Conservation (phyloP, 208 protist genomes). For the Giardia duodenalis region DNA sequence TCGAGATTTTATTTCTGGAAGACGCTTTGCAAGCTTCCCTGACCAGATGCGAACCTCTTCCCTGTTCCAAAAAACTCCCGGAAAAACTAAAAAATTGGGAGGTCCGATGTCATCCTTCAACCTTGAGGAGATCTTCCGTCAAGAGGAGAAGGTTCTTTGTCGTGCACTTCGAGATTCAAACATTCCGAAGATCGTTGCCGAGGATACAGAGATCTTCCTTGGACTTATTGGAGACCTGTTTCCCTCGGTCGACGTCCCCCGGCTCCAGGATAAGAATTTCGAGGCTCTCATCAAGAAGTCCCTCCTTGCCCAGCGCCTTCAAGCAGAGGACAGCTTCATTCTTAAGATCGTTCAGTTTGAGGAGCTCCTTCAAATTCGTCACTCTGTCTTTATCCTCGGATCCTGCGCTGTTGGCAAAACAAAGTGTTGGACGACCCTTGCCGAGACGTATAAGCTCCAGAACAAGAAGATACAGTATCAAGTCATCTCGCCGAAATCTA, state of each 20-base stretch:
- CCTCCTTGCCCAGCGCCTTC: slow-evolving; percentile 35
- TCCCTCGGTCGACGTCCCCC: slow-evolving; percentile 46
- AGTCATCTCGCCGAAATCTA: slow-evolving; percentile 88
- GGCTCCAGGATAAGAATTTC: slow-evolving; percentile 50
- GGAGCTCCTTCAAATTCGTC: slow-evolving; percentile 85
- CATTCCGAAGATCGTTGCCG: slow-evolving; percentile 57
- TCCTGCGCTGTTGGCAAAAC: slow-evolving; percentile 80
- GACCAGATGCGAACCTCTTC: too few relatives aligned
- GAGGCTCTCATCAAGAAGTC: slow-evolving; percentile 44
- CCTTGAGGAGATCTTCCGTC: neutral
- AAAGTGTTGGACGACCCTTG: slow-evolving; percentile 76
- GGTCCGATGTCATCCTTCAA: neutral
- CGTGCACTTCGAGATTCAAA: slow-evolving; percentile 37
- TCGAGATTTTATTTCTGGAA: too few relatives aligned
- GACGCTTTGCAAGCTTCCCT: too few relatives aligned
- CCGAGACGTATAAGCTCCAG: slow-evolving; percentile 62
- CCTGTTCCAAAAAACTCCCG: too few relatives aligned
- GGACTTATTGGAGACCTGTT: slow-evolving; percentile 58
- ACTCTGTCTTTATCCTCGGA: slow-evolving; percentile 91
- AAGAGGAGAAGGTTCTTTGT: slow-evolving; percentile 30
- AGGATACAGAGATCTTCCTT: slow-evolving; percentile 54
- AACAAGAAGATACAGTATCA: slow-evolving; percentile 60
- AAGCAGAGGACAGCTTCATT: slow-evolving; percentile 85
- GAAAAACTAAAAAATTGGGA: too few relatives aligned
- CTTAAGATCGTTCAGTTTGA: slow-evolving; percentile 88